phyloP scores from a whole-genome alignment of 1,284 basidiomycete species.

The Pholiota adiposa region DNA sequence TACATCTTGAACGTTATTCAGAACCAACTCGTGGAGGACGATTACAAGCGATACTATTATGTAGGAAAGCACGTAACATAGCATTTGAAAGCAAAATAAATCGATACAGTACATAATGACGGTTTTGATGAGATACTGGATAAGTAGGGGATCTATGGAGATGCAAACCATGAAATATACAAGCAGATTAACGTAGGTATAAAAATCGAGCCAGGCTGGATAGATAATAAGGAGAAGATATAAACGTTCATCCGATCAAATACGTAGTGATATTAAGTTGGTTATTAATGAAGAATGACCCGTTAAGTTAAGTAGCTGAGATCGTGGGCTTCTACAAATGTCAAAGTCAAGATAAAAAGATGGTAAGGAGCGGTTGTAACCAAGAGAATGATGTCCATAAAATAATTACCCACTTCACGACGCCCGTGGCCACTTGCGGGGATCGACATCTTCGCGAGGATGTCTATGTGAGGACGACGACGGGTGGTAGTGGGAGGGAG shows the following conservation, averaged over 20 bases:
- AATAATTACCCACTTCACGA: slow-evolving; percentile 39
- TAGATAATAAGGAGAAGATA: slow-evolving; percentile 16
- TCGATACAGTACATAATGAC: slow-evolving; percentile 2
- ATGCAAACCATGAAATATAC: slow-evolving; percentile 20
- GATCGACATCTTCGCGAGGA: slow-evolving; percentile 41
- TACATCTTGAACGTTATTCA: not conserved
- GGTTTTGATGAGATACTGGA: not conserved
- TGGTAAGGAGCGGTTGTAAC: slow-evolving; percentile 41
- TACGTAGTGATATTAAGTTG: slow-evolving; percentile 36
- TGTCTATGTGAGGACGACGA: slow-evolving; percentile 44
- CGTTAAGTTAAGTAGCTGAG: slow-evolving; percentile 36
- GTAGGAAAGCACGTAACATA: not conserved
- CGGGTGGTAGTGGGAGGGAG: slow-evolving; percentile 18
- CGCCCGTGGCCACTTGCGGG: slow-evolving; percentile 51
- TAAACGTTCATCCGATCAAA: slow-evolving; percentile 31
- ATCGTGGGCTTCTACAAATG: slow-evolving; percentile 34
- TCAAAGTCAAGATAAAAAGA: slow-evolving; percentile 37
- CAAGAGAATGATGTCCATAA: slow-evolving; percentile 29
- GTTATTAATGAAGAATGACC: slow-evolving; percentile 38
- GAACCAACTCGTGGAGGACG: not conserved
- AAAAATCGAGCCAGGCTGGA: slow-evolving; percentile 9
- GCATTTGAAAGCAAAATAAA: not conserved
- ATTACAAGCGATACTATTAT: not conserved
- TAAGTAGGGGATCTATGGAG: slow-evolving; percentile 10
- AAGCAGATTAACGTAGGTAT: slow-evolving; percentile 18